Percentiles rank a stretch among this genome's conserved stretches.
Conservation (phyloP, 768 basidiomycete species). For the Hygrocybe coccinea region DNA sequence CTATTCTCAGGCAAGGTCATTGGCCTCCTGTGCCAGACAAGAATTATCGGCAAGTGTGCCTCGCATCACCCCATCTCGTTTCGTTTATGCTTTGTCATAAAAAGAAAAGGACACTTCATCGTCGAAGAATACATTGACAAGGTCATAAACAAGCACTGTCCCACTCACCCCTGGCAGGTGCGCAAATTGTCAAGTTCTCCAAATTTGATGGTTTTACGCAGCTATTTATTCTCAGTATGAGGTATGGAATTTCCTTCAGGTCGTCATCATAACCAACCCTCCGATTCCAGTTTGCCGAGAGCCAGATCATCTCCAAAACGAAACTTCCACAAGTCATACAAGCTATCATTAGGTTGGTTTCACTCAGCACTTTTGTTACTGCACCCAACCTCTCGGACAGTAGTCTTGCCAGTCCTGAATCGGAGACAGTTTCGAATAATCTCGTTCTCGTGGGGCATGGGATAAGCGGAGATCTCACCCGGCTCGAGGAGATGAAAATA, state of each 20-base stretch:
- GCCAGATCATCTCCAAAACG: conserved; percentile 60
- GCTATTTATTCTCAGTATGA: conserved; percentile 46
- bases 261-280: conserved; percentile 9
- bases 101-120: conserved; percentile 71
- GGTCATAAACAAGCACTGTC: conserved; percentile 54
- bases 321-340: conserved; percentile 69
- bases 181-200: conserved; percentile 23
- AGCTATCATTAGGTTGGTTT: conserved; percentile 60
- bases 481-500: conserved; percentile 75
- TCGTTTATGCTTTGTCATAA: no score
- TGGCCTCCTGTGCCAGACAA: conserved; percentile 76
- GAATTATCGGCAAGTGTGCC: conserved; percentile 62
- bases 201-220: neutral
- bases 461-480: conserved; percentile 48
- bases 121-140: conserved; percentile 66
- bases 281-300: conserved; percentile 64
- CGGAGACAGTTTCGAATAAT: conserved; percentile 62
- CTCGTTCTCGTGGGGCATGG: conserved; percentile 70
- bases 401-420: conserved; percentile 70
- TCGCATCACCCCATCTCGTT: conserved; percentile 5
- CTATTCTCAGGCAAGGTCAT: conserved; percentile 53
- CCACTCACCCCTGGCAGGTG: conserved; percentile 72
- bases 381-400: conserved; percentile 30
- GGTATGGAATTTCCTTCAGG: conserved; percentile 36
- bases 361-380: neutral